Evolutionary conservation across 2,329 filamentous ascomycete genomes (phyloP).

Genomic region (Gnomoniopsis sp.): DNA sequence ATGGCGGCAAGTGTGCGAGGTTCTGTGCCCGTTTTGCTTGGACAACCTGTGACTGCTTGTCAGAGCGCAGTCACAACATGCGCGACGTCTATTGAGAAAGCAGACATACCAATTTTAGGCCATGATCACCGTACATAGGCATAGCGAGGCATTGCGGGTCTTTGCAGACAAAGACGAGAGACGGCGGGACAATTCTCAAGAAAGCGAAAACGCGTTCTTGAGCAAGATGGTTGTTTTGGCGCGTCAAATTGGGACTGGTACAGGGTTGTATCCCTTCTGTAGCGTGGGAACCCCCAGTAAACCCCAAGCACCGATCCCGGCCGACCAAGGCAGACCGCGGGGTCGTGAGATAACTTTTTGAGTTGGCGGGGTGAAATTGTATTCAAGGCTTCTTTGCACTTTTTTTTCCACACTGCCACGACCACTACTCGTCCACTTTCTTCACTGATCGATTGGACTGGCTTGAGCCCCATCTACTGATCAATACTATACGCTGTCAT

Average conservation of each 20-base stretch:
- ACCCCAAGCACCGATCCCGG: slow-evolving; percentile 6
- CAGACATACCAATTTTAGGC: slow-evolving; percentile 71
- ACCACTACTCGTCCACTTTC: background rate
- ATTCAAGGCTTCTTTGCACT: background rate
- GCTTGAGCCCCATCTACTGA: background rate
- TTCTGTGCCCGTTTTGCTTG: slow-evolving; percentile 94
- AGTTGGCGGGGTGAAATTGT: background rate
- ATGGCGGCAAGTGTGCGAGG: slow-evolving; percentile 80
- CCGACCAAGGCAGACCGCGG: slow-evolving; percentile 2
- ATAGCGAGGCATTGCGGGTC: slow-evolving; percentile 10
- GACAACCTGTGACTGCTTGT: slow-evolving; percentile 61
- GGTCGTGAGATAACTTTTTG: background rate
- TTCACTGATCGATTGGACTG: background rate
- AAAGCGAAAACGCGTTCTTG: background rate
- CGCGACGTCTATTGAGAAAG: slow-evolving; percentile 4
- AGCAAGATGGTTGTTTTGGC: background rate
- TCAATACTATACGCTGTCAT: background rate
- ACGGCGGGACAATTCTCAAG: background rate
- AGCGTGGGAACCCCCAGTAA: too few species aligned
- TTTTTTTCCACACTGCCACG: background rate
- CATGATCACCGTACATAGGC: slow-evolving; percentile 81
- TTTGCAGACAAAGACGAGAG: background rate
- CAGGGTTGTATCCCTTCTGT: background rate
- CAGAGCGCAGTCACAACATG: slow-evolving; percentile 19
- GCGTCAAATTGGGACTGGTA: background rate